These are phyloP conservation scores for Saururus chinensis DNA, from an alignment of 164 flowering plant species.

Conservation along the genomic window DNA sequence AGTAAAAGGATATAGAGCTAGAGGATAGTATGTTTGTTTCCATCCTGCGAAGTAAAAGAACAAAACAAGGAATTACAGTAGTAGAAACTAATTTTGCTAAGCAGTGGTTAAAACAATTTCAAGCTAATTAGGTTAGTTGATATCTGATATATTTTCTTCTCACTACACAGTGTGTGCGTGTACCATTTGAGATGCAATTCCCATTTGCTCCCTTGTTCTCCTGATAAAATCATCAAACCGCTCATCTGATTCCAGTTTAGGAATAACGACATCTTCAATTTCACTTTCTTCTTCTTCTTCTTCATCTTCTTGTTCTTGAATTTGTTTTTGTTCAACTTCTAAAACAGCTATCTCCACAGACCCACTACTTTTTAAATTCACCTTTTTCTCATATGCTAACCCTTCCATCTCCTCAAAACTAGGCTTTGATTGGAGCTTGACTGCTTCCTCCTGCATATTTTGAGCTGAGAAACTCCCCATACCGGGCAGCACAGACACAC, in stretches of 20 bases:
- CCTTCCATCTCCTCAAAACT: neutral
- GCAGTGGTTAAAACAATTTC: too few species aligned
- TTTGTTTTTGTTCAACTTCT: neutral
- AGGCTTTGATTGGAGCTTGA: neutral
- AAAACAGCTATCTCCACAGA: neutral
- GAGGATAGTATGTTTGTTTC: too few species aligned
- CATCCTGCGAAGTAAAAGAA: too few species aligned
- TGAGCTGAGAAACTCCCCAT: neutral
- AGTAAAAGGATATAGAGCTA: too few species aligned
- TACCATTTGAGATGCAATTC: neutral
- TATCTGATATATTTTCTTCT: too few species aligned
- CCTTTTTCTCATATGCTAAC: too few species aligned
- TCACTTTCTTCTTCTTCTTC: neutral
- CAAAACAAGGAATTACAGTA: too few species aligned
- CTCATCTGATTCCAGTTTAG: neutral
- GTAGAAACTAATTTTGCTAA: too few species aligned
- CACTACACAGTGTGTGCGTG: too few species aligned
- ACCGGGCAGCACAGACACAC: neutral
- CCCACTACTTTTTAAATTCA: neutral
- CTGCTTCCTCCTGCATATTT: neutral
- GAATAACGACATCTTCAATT: neutral
- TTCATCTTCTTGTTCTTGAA: neutral
- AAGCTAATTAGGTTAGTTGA: too few species aligned
- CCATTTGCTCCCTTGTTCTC: neutral
- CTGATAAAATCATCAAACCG: neutral